Conservation (phyloP, 768 basidiomycete genomes). For the Hygrophoropsis aurantiaca region DNA sequence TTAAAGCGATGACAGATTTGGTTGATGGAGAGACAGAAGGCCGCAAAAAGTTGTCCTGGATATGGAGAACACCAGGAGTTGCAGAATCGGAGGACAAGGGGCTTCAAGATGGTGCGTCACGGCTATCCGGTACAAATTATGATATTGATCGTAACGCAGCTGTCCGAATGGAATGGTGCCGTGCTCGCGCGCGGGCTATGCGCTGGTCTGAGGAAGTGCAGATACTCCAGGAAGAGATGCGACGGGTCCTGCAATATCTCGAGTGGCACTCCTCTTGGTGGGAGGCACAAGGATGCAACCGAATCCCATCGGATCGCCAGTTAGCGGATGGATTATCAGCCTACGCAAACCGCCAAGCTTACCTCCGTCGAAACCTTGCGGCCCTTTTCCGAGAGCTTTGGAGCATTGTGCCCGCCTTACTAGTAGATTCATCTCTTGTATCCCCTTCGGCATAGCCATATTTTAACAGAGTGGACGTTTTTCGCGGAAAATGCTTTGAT, state of each 20-base stretch:
- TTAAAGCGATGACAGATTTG: background rate
- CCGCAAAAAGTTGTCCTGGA: background rate
- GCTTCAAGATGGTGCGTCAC: background rate
- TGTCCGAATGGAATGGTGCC: conserved; percentile 31
- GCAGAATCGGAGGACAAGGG: background rate
- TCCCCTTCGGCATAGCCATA: too few species aligned
- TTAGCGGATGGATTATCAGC: conserved; percentile 12
- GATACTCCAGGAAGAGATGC: conserved; percentile 36
- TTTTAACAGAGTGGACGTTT: too few species aligned
- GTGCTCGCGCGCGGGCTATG: conserved; percentile 27
- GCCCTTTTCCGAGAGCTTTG: background rate
- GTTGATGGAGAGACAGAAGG: background rate
- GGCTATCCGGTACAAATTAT: background rate
- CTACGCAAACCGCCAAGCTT: conserved; percentile 16
- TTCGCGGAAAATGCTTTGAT: too few species aligned
- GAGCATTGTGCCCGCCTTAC: too few species aligned
- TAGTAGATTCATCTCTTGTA: too few species aligned
- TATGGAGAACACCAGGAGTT: background rate
- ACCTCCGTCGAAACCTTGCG: background rate
- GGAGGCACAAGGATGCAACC: conserved; percentile 9
- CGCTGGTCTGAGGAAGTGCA: conserved; percentile 36
- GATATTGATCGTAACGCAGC: conserved; percentile 7
- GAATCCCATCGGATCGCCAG: too few species aligned
- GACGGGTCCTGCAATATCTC: conserved; percentile 17
- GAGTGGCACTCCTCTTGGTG: conserved; percentile 18